Evolutionary conservation across 2,329 filamentous ascomycete genomes (phyloP).

Genomic region (Aspergillus texensis): DNA sequence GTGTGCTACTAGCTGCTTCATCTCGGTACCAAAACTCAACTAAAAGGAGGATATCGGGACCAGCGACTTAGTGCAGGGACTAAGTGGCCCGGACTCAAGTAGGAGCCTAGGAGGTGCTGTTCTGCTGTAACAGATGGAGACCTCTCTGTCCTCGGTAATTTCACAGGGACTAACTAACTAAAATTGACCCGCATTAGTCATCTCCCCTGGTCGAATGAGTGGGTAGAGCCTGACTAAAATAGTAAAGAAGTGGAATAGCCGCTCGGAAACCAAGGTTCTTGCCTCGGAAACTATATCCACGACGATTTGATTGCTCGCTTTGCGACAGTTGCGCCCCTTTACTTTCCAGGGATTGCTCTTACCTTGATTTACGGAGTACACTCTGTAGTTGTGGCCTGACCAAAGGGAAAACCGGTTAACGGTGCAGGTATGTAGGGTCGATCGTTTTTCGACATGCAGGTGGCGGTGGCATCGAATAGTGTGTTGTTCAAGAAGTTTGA

Average conservation of each 20-base stretch:
- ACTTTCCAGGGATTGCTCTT: background rate
- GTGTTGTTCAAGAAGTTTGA: background rate
- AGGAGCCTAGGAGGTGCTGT: too few species aligned
- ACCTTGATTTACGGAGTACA: background rate
- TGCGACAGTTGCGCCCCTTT: background rate
- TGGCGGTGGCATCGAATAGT: background rate
- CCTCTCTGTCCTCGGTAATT: background rate
- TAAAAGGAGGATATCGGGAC: background rate
- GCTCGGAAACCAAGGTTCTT: background rate
- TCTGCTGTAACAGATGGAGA: background rate
- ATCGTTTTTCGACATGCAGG: constrained; percentile 2
- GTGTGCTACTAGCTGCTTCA: background rate
- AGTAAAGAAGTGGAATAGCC: background rate
- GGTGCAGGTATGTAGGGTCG: background rate
- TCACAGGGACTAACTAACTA: background rate
- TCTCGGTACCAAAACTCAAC: constrained; percentile 1
- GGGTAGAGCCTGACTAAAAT: background rate
- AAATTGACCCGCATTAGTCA: background rate
- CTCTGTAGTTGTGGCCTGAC: background rate
- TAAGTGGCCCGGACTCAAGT: background rate
- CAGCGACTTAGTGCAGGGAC: constrained; percentile 1
- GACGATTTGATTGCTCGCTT: background rate
- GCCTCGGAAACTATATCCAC: background rate
- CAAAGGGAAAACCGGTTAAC: background rate
- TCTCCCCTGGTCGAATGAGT: background rate